Conservation (phyloP, 257 asterid species). For the Nicotiana benthamiana region DNA sequence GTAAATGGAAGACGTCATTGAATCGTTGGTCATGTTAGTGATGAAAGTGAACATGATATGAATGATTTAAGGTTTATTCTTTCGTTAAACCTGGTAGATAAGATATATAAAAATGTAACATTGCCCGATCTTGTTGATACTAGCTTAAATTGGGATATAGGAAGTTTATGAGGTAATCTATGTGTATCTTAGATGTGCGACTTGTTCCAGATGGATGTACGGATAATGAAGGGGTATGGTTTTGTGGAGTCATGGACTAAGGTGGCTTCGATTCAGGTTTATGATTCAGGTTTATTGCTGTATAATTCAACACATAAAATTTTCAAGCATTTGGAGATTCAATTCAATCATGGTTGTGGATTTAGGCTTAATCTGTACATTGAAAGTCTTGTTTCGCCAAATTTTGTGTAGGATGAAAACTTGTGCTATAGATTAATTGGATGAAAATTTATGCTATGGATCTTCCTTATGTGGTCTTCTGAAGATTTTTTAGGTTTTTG, state of each 20-base stretch:
- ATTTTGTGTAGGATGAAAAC: neutral
- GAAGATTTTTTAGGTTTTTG: neutral
- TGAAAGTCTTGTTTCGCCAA: conserved; percentile 37
- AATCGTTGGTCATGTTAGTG: neutral
- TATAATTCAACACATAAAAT: conserved; percentile 21
- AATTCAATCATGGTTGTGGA: neutral
- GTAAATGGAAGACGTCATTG: neutral
- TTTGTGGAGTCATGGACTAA: conserved; percentile 7
- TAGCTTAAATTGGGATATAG: neutral
- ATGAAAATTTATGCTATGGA: neutral
- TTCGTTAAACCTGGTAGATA: neutral
- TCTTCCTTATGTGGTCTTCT: no score
- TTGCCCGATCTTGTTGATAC: neutral
- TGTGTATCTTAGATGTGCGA: neutral
- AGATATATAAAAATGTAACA: neutral
- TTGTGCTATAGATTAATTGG: neutral
- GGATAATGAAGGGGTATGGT: conserved; percentile 8
- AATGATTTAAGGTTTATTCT: neutral
- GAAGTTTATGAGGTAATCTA: neutral
- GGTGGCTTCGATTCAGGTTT: neutral
- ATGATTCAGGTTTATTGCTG: conserved; percentile 18
- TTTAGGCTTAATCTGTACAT: neutral
- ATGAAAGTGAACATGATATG: neutral
- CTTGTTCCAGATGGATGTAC: neutral
- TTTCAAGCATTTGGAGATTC: conserved; percentile 23